Conservation (phyloP, 23 red algal genomes). For the Cyanidioschyzon merolae region DNA sequence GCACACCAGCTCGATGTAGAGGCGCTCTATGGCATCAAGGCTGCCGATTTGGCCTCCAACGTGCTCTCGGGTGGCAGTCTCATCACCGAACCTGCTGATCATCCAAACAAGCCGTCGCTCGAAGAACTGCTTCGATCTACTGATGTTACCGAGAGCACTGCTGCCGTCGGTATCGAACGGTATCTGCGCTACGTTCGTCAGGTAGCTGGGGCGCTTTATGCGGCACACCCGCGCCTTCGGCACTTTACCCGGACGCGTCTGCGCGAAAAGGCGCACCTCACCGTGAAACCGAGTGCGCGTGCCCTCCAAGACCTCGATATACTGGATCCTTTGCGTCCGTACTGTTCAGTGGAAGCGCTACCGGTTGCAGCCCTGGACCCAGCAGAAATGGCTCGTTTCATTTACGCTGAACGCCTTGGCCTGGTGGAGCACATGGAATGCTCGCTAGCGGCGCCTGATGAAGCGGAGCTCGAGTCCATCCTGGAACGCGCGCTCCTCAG, state of each 20-base stretch:
- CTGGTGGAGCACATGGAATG: not conserved
- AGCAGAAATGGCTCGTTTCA: not conserved
- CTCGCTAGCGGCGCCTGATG: not conserved
- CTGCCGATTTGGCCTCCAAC: not conserved
- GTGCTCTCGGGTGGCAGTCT: not conserved
- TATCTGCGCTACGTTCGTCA: not conserved
- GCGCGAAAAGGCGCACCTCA: not conserved
- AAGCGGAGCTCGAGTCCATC: not conserved
- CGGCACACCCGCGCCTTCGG: not conserved
- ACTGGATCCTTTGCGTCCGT: not conserved
- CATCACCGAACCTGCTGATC: not conserved
- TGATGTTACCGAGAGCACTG: not conserved
- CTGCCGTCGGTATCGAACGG: not conserved
- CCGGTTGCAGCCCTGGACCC: not conserved
- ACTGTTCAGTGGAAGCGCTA: not conserved
- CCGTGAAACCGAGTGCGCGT: not conserved
- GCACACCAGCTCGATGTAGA: not conserved
- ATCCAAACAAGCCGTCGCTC: not conserved
- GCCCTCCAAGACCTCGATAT: not conserved
- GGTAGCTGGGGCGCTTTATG: constrained; percentile 1
- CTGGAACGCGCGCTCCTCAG: not conserved
- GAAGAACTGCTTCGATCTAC: not conserved
- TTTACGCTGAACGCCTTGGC: not conserved
- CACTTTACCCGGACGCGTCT: not conserved
- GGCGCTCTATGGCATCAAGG: not conserved